Evolutionary conservation across 1,284 basidiomycete species (phyloP).

Genomic region (Sporisorium reilianum): DNA sequence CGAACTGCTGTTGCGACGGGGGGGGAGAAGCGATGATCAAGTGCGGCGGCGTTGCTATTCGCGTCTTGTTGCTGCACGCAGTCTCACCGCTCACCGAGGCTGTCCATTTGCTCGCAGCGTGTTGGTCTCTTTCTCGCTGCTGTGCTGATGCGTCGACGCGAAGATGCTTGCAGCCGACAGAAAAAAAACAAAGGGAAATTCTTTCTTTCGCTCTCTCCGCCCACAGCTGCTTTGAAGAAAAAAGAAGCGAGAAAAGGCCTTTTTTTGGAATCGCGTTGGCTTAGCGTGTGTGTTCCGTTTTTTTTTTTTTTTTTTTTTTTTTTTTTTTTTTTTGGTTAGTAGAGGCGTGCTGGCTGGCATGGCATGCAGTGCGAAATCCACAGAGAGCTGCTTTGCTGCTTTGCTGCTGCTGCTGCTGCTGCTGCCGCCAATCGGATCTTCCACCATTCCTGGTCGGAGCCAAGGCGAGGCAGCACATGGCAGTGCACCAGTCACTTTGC

Average conservation of each 20-base stretch:
- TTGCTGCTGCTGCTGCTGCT: neutral
- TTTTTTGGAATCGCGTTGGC: neutral
- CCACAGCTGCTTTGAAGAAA: too few species aligned
- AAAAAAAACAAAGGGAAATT: too few species aligned
- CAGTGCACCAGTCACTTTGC: neutral
- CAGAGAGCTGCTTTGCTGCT: slow-evolving; percentile 1
- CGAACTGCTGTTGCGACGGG: too few species aligned
- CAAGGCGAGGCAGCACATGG: neutral
- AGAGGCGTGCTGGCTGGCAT: neutral
- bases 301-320: neutral
- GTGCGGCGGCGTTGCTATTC: too few species aligned
- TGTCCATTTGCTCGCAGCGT: too few species aligned
- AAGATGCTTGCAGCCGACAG: too few species aligned
- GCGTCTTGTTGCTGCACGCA: too few species aligned
- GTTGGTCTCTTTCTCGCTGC: too few species aligned
- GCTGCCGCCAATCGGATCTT: slow-evolving; percentile 15
- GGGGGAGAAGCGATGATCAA: too few species aligned
- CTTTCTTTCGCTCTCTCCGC: too few species aligned
- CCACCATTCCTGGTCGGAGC: neutral
- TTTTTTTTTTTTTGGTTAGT: neutral
- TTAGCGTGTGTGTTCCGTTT: neutral
- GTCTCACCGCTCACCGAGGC: too few species aligned
- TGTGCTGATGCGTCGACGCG: too few species aligned
- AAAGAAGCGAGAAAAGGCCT: neutral
- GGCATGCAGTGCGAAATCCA: neutral